Evolutionary conservation across 257 asterid genomes (phyloP), one percentile per base, ranked within the genome.

Genomic region (Primulina tabacum): DNA sequence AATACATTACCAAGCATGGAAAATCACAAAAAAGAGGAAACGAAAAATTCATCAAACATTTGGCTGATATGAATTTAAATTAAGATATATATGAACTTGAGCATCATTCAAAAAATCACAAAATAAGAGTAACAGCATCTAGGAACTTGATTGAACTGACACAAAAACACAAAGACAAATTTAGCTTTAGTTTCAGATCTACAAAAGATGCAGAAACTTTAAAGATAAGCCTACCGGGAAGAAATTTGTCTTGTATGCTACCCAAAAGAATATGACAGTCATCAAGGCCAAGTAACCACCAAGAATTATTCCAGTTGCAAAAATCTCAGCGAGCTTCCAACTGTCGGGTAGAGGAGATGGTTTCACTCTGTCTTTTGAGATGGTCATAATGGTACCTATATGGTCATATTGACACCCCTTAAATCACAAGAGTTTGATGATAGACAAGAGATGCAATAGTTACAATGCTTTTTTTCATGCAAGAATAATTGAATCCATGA

Each of bases 261-360:
- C 94, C 99, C 96, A 93, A 77, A 93, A 93, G 87, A 93, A 93
- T 71, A 93, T 89, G 74, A 90, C 99, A 0, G 99, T 93, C 99
- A 93, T 93, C 95, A 93, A 69, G 38, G 99, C 99, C 81, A 93
- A 79, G 82, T 93, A 93, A 74, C 90, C 85, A 30, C 99, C 97
- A 63, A 93, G 96, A 77, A 93, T 71, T 80, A 93, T 38, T 71
- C 97, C 99, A 43, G 99, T 90, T 18, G 97, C 83, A 47, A 93
- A 93, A 33, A 93, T 93, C 79, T 93, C 99, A 60, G 88, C 79
- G 24, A 93, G 90, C 81, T 93, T 93, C 99, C 99, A 93, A 86
- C 99, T 93, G 79, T 93, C 99, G 0, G 99, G 99, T 40, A 89
- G 85, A 60, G 99, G 99, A 75, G 99, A 90, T 14, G 99, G 99